Base-by-base conservation (phyloP, 495 filamentous ascomycete species). In the Talaromyces adpressus region DNA sequence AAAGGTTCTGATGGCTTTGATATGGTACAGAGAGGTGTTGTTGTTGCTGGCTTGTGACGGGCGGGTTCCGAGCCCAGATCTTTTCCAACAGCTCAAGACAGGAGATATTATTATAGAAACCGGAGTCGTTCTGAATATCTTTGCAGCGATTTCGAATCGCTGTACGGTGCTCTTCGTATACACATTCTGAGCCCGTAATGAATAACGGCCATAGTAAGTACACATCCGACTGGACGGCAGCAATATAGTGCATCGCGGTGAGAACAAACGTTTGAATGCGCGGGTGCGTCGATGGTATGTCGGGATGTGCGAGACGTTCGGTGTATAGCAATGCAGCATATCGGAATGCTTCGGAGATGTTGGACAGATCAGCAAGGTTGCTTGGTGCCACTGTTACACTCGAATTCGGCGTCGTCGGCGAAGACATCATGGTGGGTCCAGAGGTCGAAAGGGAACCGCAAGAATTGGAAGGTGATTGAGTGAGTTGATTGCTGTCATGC, bases 141-240 rank as follows among this genome's bases (percentile, higher is more conserved):
- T 86, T 78, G 77, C 92, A 96, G 58, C 92, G 85, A 67, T 85
- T 77, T 20, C 91, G 84, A 54, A 98, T 88, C 56, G 92, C 82
- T 32, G 82, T 80, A 61, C 93, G 87, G 65, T 96, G 90, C 41
- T 87, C 78, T 65, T 91, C 89, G 61, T 89, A 87, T 60, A 96
- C 90, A 70, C 92, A 96, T 77, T 97, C 93, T 23, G 90, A 91
- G 30, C 93, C 93, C 0, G 87, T 88, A 57, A 97, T 89, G 71
- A 97, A 97, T 9, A 97, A 81, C 8, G 93, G 93, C 93, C 93
- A 98, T 2, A 98, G 85, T 25, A 98, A 78, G 68, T 94, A 96
- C 70, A 96, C 93, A 73, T 94, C 90, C 2, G 87, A 83, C 64
- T 90, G 84, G 23, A 97, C 87, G 58, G 86, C 85, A 14, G 86